phyloP scores from a whole-genome alignment of 2,329 filamentous ascomycete genomes.

The Drechslera avenae region DNA sequence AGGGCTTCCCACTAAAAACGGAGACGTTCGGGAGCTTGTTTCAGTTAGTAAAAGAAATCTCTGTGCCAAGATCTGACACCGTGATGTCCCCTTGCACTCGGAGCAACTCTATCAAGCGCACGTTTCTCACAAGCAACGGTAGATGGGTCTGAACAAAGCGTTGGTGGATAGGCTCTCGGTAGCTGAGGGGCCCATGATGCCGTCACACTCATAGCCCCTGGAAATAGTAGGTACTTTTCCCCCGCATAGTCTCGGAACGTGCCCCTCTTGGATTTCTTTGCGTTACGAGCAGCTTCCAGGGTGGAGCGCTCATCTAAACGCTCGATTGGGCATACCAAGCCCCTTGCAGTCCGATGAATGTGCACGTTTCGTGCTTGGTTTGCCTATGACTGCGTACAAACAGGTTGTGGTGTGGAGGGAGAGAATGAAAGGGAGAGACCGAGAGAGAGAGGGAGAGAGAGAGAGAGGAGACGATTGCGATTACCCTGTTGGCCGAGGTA shows the following conservation, averaged over 20 bases:
- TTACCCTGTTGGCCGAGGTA: too few species aligned
- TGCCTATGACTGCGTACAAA: background rate
- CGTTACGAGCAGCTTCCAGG: conserved; percentile 24
- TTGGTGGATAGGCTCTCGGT: conserved; percentile 1
- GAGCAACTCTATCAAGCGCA: conserved; percentile 6
- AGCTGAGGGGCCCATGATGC: conserved; percentile 12
- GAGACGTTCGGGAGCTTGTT: conserved; percentile 21
- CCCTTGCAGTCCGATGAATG: conserved; percentile 11
- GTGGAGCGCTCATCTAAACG: conserved; percentile 20
- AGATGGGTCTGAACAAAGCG: conserved; percentile 9
- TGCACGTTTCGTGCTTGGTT: conserved; percentile 16
- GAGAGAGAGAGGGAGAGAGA: too few species aligned
- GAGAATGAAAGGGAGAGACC: too few species aligned
- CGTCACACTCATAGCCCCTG: conserved; percentile 14
- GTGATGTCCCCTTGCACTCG: conserved; percentile 15
- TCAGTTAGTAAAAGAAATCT: conserved; percentile 29
- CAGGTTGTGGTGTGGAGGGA: too few species aligned
- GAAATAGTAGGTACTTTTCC: conserved; percentile 19
- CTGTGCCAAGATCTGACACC: conserved; percentile 24
- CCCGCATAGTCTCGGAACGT: conserved; percentile 19
- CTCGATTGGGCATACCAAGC: conserved; percentile 20
- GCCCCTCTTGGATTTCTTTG: conserved; percentile 20
- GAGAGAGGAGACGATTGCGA: background rate
- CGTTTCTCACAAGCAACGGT: conserved; percentile 11
- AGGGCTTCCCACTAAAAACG: conserved; percentile 17